phyloP scores from a whole-genome alignment of 73 alveolate species.

The Paramecium sonneborni region DNA sequence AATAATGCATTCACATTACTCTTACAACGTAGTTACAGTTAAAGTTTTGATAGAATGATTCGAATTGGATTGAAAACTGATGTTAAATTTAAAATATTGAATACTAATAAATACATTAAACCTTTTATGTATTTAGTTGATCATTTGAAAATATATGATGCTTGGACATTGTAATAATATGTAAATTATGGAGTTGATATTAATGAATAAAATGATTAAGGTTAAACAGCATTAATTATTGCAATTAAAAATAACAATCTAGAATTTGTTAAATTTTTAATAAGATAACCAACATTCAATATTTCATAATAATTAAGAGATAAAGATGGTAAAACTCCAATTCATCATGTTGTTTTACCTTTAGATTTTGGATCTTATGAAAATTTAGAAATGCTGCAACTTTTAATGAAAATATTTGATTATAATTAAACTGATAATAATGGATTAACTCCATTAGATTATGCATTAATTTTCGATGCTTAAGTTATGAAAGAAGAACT shows the following conservation, averaged over 20 bases:
- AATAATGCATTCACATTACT: constrained; percentile 59
- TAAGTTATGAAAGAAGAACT: constrained; percentile 70
- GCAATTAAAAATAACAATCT: constrained; percentile 81
- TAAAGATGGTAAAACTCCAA: constrained; percentile 79
- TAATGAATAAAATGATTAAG: constrained; percentile 71
- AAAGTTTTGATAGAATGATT: neutral
- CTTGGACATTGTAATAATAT: neutral
- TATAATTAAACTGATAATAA: constrained; percentile 69
- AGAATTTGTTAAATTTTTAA: constrained; percentile 69
- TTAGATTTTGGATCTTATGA: constrained; percentile 91
- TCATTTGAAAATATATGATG: neutral
- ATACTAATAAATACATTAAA: neutral
- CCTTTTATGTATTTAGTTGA: constrained; percentile 20
- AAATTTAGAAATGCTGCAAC: constrained; percentile 81
- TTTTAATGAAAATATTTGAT: neutral
- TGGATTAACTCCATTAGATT: constrained; percentile 85
- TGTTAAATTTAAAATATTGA: neutral
- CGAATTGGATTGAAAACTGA: neutral
- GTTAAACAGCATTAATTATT: constrained; percentile 82
- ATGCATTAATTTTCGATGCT: constrained; percentile 78
- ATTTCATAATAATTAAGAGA: constrained; percentile 68
- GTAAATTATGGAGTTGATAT: constrained; percentile 56
- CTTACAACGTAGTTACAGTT: neutral
- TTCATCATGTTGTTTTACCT: constrained; percentile 83
- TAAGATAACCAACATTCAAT: constrained; percentile 46